Evolutionary conservation across 257 asterid genomes (phyloP), one percentile per base, ranked within the genome.

Genomic region (Fraxinus cuspidata): DNA sequence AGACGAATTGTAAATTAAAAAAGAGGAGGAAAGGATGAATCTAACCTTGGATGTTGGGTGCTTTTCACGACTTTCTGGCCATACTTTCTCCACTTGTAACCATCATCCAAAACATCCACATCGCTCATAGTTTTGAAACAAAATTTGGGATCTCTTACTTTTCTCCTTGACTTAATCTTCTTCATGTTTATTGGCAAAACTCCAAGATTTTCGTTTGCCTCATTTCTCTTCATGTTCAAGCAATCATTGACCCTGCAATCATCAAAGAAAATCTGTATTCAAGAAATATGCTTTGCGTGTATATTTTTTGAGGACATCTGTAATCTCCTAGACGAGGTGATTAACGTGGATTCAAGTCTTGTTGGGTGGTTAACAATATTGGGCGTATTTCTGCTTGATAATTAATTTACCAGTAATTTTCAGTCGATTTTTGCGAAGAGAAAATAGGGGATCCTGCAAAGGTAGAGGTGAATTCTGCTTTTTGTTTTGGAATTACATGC

Each of bases 91-190:
- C 98, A 94, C 74, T 94, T 94, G 63, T 94, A 92, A 35, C 98
- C 98, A 88, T 94, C 98, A 84, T 94, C 97, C 75, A 92, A 75
- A 7, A 94, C 95, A 88, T 92, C 98, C 40, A 94, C 89, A 64
- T 91, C 98, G 70, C 97, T 94, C 92, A 92, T 83, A 28, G 98
- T 94, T 85, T 94, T 94, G 92, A 94, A 94, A 84, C 97, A 87
- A 83, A 94, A 94, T 53, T 97, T 90, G 37, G 98, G 98, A 76
- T 94, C 98, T 83, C 98, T 91, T 74, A 92, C 93, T 74, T 89
- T 92, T 80, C 95, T 87, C 68, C 97, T 92, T 13, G 84, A 81
- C 82, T 85, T 85, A 13, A 86, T 79, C 88, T 88, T 94, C 93
- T 92, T 94, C 97, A 86, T 92, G 88, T 90, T 88, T 82, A 87